These are phyloP conservation scores for Crotalaria pallida DNA, from an alignment of 306 rosid genomes.

Conservation along the genomic window DNA sequence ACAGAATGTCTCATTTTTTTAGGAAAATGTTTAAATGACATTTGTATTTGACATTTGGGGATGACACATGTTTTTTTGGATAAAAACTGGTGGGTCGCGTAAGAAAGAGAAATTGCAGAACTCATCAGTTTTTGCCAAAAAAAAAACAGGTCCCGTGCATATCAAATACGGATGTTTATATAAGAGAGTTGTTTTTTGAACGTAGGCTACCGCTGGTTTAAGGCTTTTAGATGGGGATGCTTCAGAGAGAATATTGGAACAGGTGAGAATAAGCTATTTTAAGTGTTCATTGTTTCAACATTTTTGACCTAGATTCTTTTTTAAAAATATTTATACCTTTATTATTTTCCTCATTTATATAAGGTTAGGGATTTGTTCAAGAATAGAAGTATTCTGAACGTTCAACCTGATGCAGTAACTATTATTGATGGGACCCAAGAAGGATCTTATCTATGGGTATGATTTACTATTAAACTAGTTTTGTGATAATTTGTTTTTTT, in stretches of 20 bases:
- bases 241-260: slow-evolving; percentile 53
- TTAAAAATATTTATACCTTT: neutral
- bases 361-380: slow-evolving; percentile 59
- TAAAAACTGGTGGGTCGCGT: too few species aligned
- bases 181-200: too few species aligned
- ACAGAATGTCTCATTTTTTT: too few species aligned
- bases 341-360: neutral
- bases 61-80: too few species aligned
- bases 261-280: slow-evolving; percentile 21
- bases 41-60: too few species aligned
- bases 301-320: neutral
- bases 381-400: slow-evolving; percentile 32
- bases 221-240: slow-evolving; percentile 54
- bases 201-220: slow-evolving; percentile 73
- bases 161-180: neutral
- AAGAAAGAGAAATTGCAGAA: too few species aligned
- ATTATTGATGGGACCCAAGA: slow-evolving; percentile 73
- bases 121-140: too few species aligned
- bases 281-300: neutral
- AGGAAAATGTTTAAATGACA: too few species aligned
- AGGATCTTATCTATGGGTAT: slow-evolving; percentile 76
- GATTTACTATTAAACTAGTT: too few species aligned
- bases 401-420: slow-evolving; percentile 36
- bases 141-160: too few species aligned
- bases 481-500: too few species aligned